Base-by-base conservation (phyloP, 2,329 filamentous ascomycete species). In the Neurospora crassa region DNA sequence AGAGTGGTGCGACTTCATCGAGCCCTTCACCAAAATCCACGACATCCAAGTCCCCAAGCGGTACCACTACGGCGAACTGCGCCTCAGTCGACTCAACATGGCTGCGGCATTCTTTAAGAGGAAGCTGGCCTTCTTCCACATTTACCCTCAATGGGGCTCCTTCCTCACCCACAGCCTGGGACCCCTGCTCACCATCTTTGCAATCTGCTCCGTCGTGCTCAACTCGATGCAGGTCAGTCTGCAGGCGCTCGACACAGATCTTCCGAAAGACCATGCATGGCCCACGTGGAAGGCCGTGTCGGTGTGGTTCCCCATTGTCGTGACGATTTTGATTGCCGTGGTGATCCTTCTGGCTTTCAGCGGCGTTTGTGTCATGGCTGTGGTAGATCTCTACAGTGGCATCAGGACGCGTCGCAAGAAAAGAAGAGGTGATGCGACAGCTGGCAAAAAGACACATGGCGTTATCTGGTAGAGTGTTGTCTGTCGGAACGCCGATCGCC, bases 31-130 rank as follows among this genome's bases (percentile, higher is more conserved):
- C 0, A 10, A 71, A 11, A 71, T 80, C 3, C n/a, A 68, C 5
- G 79, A 81, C 67, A 7, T 71, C 0, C 45, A 76, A 3, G 78
- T 81, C 11, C 76, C 75, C 40, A 70, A 70, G 3, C 79, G 82
- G 1, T 83, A 79, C 72, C 59, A 75, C 40, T 82, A 79, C 71
- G 81, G 81, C 59, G 81, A 83, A 73, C 76, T 83, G 18, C 79
- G 80, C 5, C 77, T 83, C 14, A 77, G 76, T 3, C 76, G 80
- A 14, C 77, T 81, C 71, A 81, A 82, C 72, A 73, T 73, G 68
- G 74, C 74, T 40, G 37, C 37, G 11, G 37, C 37, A 2, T 40
- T 78, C 1, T 74, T 75, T 67, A 70, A 42, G 53, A 41, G 70
- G 29, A 72, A 68, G 5, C 70, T 78, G 53, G 76, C 76, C 29